phyloP scores from a whole-genome alignment of 305 asterid species.

The Striga hermonthica region DNA sequence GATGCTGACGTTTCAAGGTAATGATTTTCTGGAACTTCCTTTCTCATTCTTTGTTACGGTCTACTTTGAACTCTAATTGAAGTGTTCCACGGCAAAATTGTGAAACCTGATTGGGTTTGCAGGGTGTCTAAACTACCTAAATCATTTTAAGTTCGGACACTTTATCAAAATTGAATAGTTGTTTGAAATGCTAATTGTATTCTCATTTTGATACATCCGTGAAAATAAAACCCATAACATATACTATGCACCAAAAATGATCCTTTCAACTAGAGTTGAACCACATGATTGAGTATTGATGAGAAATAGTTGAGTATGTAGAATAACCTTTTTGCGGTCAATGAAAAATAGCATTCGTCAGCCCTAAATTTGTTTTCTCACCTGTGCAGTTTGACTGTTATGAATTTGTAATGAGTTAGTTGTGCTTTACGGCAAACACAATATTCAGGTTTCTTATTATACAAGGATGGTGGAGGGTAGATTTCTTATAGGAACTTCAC shows the following conservation, averaged over 20 bases:
- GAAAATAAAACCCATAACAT: constrained; percentile 13
- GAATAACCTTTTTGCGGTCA: constrained; percentile 19
- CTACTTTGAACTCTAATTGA: constrained; percentile 24
- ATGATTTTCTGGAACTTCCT: constrained; percentile 24
- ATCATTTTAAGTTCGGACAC: background rate
- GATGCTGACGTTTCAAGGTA: constrained; percentile 97
- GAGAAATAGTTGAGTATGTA: constrained; percentile 11
- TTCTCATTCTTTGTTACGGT: constrained; percentile 20
- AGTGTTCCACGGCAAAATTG: constrained; percentile 17
- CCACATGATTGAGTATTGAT: background rate
- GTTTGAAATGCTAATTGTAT: background rate
- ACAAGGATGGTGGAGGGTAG: constrained; percentile 25
- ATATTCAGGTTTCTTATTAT: constrained; percentile 10
- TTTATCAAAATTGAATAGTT: background rate
- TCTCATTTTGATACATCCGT: constrained; percentile 5
- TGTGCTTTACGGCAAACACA: constrained; percentile 10
- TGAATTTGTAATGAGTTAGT: constrained; percentile 11
- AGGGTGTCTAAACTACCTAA: constrained; percentile 11
- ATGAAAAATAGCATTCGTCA: constrained; percentile 12
- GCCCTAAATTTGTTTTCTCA: constrained; percentile 11
- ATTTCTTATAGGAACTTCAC: constrained; percentile 15
- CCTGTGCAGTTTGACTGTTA: constrained; percentile 17
- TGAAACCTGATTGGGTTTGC: constrained; percentile 24
- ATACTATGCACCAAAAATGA: constrained; percentile 3
- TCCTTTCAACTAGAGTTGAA: constrained; percentile 4